Evolutionary conservation across 352 stramenopile genomes (phyloP).

Genomic region (Vaucheria bursata): DNA sequence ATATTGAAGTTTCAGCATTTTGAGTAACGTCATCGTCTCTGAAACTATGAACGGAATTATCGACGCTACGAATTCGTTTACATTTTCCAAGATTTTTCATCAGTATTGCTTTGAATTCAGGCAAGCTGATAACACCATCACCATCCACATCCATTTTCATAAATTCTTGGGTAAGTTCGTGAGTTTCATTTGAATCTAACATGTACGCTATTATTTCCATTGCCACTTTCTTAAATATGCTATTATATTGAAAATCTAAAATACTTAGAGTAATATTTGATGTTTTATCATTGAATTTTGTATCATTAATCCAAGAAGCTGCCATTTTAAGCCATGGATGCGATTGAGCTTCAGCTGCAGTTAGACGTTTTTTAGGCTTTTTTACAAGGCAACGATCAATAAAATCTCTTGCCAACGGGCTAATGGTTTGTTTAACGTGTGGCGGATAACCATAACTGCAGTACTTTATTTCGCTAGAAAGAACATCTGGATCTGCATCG

Average conservation of each 20-base stretch:
- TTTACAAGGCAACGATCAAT: conserved; percentile 47
- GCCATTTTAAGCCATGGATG: conserved; percentile 36
- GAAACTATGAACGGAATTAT: neutral
- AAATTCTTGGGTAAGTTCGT: neutral
- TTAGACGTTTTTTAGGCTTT: conserved; percentile 32
- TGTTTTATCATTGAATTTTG: too few relatives aligned
- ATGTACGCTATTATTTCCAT: conserved; percentile 12
- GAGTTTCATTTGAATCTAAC: neutral
- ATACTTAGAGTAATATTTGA: too few relatives aligned
- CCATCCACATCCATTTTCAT: conserved; percentile 13
- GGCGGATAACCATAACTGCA: neutral
- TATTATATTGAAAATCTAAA: neutral
- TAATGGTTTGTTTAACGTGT: conserved; percentile 13
- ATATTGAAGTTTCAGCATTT: neutral
- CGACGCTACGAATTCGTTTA: neutral
- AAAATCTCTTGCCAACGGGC: conserved; percentile 32
- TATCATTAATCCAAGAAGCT: neutral
- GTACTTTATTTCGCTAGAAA: neutral
- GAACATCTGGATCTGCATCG: conserved; percentile 1
- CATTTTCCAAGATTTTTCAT: conserved; percentile 8
- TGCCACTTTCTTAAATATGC: conserved; percentile 5
- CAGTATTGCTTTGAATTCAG: conserved; percentile 27
- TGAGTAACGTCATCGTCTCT: neutral
- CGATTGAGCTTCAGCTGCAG: conserved; percentile 21
- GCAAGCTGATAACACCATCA: conserved; percentile 17